These are phyloP conservation scores for Amaranthus tricolor DNA, from an alignment of 179 eudicot genomes.

Conservation along the genomic window DNA sequence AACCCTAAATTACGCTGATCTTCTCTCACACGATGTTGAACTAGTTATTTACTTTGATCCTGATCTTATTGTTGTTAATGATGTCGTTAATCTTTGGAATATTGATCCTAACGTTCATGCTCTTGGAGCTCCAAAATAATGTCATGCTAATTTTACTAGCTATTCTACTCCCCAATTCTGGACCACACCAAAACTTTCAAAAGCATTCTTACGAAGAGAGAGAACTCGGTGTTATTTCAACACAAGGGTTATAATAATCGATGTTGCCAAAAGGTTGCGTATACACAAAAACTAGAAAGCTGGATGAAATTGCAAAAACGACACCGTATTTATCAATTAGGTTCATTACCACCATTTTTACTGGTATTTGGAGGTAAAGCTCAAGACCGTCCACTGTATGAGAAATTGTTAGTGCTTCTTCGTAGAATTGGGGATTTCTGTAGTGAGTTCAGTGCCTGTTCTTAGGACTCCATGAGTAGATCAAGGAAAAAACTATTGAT, in stretches of 20 bases:
- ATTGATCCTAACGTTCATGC: slow-evolving; percentile 11
- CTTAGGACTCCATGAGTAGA: too few species aligned
- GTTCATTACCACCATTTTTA: too few species aligned
- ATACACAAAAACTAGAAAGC: slow-evolving; percentile 27
- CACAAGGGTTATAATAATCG: slow-evolving; percentile 26
- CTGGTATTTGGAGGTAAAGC: slow-evolving; percentile 23
- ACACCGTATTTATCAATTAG: slow-evolving; percentile 24
- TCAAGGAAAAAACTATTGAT: too few species aligned
- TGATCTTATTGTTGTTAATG: slow-evolving; percentile 25
- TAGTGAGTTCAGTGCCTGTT: too few species aligned
- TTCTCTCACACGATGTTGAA: slow-evolving; percentile 20
- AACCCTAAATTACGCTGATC: slow-evolving; percentile 23
- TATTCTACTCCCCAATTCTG: slow-evolving; percentile 20
- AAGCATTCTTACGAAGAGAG: slow-evolving; percentile 1
- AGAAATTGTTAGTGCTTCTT: too few species aligned
- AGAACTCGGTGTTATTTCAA: slow-evolving; percentile 25
- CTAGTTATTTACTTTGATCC: slow-evolving; percentile 24
- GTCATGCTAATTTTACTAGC: slow-evolving; percentile 24
- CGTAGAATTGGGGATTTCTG: too few species aligned
- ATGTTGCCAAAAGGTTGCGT: slow-evolving; percentile 19
- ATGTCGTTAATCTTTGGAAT: slow-evolving; percentile 19
- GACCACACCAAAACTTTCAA: slow-evolving; percentile 7
- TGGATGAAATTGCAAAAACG: slow-evolving; percentile 38
- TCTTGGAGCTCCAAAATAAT: slow-evolving; percentile 26
- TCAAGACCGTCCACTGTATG: too few species aligned